phyloP scores from a whole-genome alignment of 139 green algal genomes.

The Chlorella ohadii region DNA sequence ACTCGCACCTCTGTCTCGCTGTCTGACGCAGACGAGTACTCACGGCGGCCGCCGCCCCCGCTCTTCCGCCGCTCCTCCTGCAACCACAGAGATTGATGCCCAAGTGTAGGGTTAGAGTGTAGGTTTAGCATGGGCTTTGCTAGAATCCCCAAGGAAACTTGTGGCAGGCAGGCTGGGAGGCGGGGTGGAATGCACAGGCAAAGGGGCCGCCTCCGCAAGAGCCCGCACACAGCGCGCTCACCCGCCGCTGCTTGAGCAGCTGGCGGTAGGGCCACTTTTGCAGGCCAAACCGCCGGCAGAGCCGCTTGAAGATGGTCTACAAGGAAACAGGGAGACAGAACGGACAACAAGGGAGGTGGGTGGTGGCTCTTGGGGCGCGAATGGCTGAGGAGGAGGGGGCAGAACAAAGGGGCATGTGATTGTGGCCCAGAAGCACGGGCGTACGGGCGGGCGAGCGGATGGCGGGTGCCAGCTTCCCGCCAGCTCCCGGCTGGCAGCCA shows the following conservation, averaged over 20 bases:
- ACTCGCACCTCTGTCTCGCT: background rate
- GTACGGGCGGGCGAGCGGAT: background rate
- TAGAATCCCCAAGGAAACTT: no score
- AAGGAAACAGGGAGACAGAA: no score
- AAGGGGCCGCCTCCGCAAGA: background rate
- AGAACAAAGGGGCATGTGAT: background rate
- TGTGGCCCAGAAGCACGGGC: background rate
- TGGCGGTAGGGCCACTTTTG: slow-evolving; percentile 33
- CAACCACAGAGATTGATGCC: no score
- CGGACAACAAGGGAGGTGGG: no score
- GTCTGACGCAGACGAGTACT: background rate
- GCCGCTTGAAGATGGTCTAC: slow-evolving; percentile 30
- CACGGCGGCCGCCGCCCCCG: background rate
- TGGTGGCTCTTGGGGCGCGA: no score
- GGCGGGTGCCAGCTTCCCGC: background rate
- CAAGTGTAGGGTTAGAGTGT: no score
- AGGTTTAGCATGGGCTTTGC: no score
- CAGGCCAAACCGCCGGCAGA: slow-evolving; percentile 28
- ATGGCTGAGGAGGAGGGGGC: background rate
- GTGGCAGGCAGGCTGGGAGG: background rate
- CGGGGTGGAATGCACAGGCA: no score
- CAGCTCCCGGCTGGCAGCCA: background rate
- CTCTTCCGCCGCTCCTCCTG: slow-evolving; percentile 13
- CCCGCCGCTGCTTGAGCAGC: slow-evolving; percentile 24
- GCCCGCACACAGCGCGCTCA: no score